These are phyloP conservation scores for Chlorella sp. DNA, from an alignment of 139 green algal species.

Conservation along the genomic window DNA sequence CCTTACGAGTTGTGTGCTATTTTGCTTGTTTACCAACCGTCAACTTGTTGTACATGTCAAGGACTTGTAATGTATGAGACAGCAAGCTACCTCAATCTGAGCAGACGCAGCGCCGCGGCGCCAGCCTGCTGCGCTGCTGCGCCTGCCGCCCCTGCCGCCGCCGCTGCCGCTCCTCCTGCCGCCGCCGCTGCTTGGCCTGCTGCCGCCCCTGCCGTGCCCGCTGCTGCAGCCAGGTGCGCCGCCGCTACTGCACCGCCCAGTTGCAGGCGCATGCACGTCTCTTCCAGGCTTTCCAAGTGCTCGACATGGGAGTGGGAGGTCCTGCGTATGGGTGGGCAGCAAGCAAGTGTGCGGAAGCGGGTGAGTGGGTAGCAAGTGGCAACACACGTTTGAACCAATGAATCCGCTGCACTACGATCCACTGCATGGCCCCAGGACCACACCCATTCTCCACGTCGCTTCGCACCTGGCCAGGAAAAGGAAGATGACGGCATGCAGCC, in stretches of 20 bases:
- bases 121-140: neutral
- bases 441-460: too few relatives aligned
- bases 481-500: neutral
- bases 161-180: neutral
- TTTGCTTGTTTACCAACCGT: too few relatives aligned
- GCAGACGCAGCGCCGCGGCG: slow-evolving; percentile 3
- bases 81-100: neutral
- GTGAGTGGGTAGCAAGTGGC: too few relatives aligned
- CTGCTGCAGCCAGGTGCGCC: slow-evolving; percentile 1
- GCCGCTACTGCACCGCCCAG: neutral
- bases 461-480: neutral
- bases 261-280: slow-evolving; percentile 34
- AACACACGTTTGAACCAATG: too few relatives aligned
- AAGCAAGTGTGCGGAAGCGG: neutral
- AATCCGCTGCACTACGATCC: too few relatives aligned
- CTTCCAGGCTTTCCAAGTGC: slow-evolving; percentile 43
- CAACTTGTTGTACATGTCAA: too few relatives aligned
- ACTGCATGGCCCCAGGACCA: too few relatives aligned
- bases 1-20: too few relatives aligned
- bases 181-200: neutral
- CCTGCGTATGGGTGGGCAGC: neutral
- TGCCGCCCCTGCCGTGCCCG: neutral
- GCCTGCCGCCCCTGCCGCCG: neutral
- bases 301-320: slow-evolving; percentile 31
- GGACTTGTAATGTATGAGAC: neutral